Percentiles rank a stretch among this genome's conserved stretches.
phyloP scores from a whole-genome alignment of 768 basidiomycete species.

The Amyloporia xantha region DNA sequence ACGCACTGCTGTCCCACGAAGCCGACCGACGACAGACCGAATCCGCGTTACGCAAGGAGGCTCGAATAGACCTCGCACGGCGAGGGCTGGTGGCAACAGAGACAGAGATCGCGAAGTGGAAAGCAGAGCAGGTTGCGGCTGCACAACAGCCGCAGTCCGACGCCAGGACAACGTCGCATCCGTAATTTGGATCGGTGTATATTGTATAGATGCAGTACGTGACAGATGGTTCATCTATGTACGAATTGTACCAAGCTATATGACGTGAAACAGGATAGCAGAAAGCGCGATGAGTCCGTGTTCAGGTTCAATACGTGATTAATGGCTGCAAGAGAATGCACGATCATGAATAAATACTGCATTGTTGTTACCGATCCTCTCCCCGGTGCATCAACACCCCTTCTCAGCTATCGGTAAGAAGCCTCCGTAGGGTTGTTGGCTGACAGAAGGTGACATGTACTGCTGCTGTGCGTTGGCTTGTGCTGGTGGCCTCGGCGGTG shows the following conservation, averaged over 20 bases:
- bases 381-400: neutral
- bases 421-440: slow-evolving; percentile 12
- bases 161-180: neutral
- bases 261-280: neutral
- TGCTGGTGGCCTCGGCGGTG: slow-evolving; percentile 22
- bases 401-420: slow-evolving; percentile 5
- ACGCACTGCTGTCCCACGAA: slow-evolving; percentile 68
- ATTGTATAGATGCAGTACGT: slow-evolving; percentile 5
- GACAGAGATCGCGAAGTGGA: slow-evolving; percentile 80
- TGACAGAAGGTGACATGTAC: slow-evolving; percentile 7
- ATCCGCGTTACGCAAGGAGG: slow-evolving; percentile 62
- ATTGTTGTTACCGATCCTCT: neutral
- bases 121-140: slow-evolving; percentile 29
- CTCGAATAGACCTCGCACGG: slow-evolving; percentile 66
- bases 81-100: slow-evolving; percentile 77
- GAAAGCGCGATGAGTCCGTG: slow-evolving; percentile 4
- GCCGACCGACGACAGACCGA: slow-evolving; percentile 58
- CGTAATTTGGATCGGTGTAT: neutral
- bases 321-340: neutral
- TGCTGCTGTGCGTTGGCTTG: slow-evolving; percentile 12
- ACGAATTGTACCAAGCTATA: neutral
- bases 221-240: slow-evolving; percentile 1
- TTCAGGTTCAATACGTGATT: neutral
- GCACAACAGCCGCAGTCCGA: neutral
- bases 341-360: slow-evolving; percentile 2